Percentiles rank a stretch among this genome's conserved stretches.
phyloP scores from a whole-genome alignment of 176 grass and related monocot species.

The Eleusine indica region DNA sequence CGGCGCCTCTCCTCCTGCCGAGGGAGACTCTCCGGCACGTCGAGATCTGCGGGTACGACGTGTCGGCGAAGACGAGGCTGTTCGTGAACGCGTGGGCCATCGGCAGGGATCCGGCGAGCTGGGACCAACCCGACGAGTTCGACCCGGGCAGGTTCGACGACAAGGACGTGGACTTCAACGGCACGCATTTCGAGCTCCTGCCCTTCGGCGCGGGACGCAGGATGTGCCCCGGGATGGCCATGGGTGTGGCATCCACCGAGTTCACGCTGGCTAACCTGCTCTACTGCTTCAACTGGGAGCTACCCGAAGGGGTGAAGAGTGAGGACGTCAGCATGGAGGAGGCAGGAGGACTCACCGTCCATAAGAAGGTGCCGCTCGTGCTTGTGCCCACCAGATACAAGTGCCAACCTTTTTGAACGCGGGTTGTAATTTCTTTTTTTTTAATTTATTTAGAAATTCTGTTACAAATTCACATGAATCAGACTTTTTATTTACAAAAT shows the following conservation, averaged over 20 bases:
- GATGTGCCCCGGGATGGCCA: constrained; percentile 48
- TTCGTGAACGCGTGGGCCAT: constrained; percentile 52
- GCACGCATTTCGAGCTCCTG: constrained; percentile 37
- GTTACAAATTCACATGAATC: no score
- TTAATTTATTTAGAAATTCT: no score
- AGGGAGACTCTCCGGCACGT: constrained; percentile 11
- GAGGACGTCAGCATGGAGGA: constrained; percentile 48
- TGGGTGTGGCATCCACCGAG: constrained; percentile 35
- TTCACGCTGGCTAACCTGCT: constrained; percentile 38
- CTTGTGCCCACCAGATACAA: constrained; percentile 2
- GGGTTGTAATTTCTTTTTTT: no score
- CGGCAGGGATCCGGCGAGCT: constrained; percentile 44
- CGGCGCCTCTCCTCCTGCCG: constrained; percentile 39
- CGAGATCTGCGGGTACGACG: constrained; percentile 32
- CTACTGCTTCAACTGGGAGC: constrained; percentile 46
- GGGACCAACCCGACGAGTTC: constrained; percentile 45
- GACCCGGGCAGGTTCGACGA: constrained; percentile 42
- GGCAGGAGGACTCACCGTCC: constrained; percentile 8
- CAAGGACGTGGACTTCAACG: constrained; percentile 5
- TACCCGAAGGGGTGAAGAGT: not conserved
- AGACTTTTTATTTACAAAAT: no score
- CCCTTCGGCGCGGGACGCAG: constrained; percentile 49
- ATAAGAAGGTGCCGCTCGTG: constrained; percentile 27
- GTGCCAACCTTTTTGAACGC: not conserved
- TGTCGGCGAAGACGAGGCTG: constrained; percentile 30